Conservation (phyloP, 2,329 filamentous ascomycete species). For the Helicocarpus griseus region DNA sequence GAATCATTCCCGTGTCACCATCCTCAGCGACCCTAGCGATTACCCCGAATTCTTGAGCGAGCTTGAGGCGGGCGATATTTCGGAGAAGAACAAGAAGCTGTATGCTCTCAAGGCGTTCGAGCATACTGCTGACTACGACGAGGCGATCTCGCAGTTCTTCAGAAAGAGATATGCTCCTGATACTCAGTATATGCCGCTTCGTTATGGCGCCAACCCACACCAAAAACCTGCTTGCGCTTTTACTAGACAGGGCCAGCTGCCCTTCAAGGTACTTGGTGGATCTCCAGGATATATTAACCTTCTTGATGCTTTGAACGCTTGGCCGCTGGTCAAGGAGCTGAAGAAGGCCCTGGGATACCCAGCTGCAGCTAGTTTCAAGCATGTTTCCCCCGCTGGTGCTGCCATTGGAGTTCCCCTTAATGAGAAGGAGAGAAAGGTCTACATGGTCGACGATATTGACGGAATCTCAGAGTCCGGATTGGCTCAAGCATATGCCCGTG, state of each 20-base stretch:
- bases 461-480: conserved; percentile 77
- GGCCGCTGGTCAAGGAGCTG: conserved; percentile 93
- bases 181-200: conserved; percentile 75
- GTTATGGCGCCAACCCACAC: conserved; percentile 95
- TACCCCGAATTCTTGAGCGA: conserved; percentile 91
- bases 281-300: conserved; percentile 96
- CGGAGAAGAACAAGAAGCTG: conserved; percentile 71
- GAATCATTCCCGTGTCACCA: conserved; percentile 92
- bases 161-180: conserved; percentile 88
- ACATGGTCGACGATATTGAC: conserved; percentile 93
- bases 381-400: conserved; percentile 92
- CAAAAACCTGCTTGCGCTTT: conserved; percentile 93
- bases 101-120: conserved; percentile 98
- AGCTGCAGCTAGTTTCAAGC: conserved; percentile 96
- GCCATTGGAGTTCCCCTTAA: conserved; percentile 84
- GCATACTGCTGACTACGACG: conserved; percentile 95
- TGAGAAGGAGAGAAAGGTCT: conserved; percentile 87
- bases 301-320: conserved; percentile 90
- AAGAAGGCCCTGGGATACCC: conserved; percentile 78
- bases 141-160: conserved; percentile 93
- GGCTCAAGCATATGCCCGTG: conserved; percentile 91
- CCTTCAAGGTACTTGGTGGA: conserved; percentile 89
- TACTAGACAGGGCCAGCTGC: conserved; percentile 60
- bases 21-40: conserved; percentile 86
- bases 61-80: conserved; percentile 75